Conservation (phyloP, 2,329 filamentous ascomycete species). For the Ustilaginoidea virens region DNA sequence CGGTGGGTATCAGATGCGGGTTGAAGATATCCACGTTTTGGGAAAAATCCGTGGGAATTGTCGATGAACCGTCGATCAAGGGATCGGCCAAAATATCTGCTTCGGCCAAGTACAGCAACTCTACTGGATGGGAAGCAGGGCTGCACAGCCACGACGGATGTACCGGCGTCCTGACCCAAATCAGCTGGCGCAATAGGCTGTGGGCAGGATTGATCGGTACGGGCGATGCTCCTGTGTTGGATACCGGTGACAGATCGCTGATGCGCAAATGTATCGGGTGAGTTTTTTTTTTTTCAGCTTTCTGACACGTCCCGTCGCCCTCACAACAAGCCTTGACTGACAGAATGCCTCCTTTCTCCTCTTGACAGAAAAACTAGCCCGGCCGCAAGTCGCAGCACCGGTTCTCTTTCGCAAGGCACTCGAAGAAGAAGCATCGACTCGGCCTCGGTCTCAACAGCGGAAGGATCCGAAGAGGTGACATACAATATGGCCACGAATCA, state of each 20-base stretch:
- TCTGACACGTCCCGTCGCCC: neutral
- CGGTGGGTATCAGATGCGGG: conserved; percentile 12
- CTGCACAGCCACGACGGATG: conserved; percentile 11
- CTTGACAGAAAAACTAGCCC: too few species aligned
- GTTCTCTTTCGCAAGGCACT: too few species aligned
- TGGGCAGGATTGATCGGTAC: conserved; percentile 8
- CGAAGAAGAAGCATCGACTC: too few species aligned
- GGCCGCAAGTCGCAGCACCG: too few species aligned
- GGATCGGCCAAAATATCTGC: conserved; percentile 9
- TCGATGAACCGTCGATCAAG: conserved; percentile 15
- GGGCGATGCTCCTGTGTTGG: conserved; percentile 7
- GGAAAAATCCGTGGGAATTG: conserved; percentile 9
- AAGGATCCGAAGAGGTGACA: too few species aligned
- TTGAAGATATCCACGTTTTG: conserved; percentile 10
- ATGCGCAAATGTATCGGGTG: conserved; percentile 10
- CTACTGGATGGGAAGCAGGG: conserved; percentile 6
- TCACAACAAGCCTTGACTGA: too few species aligned
- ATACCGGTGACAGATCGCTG: conserved; percentile 10
- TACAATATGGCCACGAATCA: conserved; percentile 5
- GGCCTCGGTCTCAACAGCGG: too few species aligned
- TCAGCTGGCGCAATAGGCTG: conserved; percentile 15
- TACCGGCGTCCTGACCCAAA: conserved; percentile 11
- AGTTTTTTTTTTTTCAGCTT: too few species aligned
- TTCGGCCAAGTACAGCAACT: conserved; percentile 4
- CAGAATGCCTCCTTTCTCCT: too few species aligned